Evolutionary conservation across 2,329 filamentous ascomycete genomes (phyloP), one percentile per base, ranked within the genome.

Genomic region (Coleophoma cylindrospora): DNA sequence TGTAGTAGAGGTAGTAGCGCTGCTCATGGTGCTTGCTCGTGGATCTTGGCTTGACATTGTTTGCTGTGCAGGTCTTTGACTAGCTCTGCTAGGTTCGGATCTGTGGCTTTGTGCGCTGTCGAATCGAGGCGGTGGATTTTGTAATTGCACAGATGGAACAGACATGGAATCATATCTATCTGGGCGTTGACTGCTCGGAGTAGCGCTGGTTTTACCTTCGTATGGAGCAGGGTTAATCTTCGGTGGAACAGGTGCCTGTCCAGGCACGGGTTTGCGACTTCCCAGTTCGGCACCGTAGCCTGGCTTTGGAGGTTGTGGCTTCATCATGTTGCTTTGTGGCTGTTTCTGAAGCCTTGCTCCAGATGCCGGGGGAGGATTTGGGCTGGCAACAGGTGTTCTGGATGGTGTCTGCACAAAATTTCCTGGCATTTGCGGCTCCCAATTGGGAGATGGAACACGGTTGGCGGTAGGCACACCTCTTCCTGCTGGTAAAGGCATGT

Each of bases 401-500:
- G 68, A 57, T 63, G 72, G 55, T 68, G 72, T 61, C 45, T 71
- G 66, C 27, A 70, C 65, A 53, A 75, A 74, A 1, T 66, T 71
- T 3, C 61, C 56, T 1, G 69, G 68, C 14, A 64, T 59, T 54
- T 74, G 74, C 15, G 68, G 66, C 32, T 74, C 71, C 68, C 71
- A 77, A 15, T 74, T 72, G 14, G 68, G 66, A 10, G 74, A 75
- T 11, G 65, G 60, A 14, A 71, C 68, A 32, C 52, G 48, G 36
- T 48, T 54, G 43, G 48, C 36, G 11, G 53, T 53, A 38, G 50
- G 50, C 6, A 49, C 45, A 34, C 55, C 56, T 37, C 53, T 47
- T 10, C 70, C 68, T 36, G 64, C 66, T n/a, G 69, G 65, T 14
- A 71, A 70, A 34, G 75, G 69, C 47, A 79, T 66, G 57, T 73